Conservation (phyloP, 306 rosid species). For the Malus orientalis region DNA sequence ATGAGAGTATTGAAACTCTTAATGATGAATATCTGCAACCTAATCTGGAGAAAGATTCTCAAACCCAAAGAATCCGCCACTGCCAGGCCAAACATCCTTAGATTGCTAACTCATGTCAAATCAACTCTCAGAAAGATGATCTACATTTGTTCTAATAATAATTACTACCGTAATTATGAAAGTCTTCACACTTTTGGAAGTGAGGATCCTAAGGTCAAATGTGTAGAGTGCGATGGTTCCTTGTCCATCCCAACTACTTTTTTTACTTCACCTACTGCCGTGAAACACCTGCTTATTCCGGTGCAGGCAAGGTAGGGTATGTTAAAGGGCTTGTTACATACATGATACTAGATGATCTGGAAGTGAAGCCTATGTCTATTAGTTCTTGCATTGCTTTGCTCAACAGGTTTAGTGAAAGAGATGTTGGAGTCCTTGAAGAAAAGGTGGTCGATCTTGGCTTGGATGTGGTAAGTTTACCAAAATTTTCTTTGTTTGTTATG, state of each 20-base stretch:
- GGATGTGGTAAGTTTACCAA: too few species aligned
- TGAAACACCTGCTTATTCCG: not conserved
- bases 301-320: not conserved
- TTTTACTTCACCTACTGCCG: not conserved
- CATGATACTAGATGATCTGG: too few species aligned
- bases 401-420: too few species aligned
- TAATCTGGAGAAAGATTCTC: slow-evolving; percentile 17
- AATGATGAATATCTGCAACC: slow-evolving; percentile 10
- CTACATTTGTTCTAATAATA: not conserved
- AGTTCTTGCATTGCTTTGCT: too few species aligned
- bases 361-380: too few species aligned
- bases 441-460: too few species aligned
- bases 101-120: not conserved
- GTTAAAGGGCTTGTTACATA: too few species aligned
- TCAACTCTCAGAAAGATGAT: not conserved
- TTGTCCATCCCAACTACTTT: not conserved
- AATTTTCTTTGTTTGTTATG: too few species aligned
- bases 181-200: not conserved
- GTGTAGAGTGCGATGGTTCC: fast-evolving
- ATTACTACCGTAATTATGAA: not conserved
- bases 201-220: not conserved
- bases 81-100: not conserved
- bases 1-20: too few species aligned
- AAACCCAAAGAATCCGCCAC: slow-evolving; percentile 9
- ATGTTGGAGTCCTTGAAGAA: too few species aligned